Conservation (phyloP, 2,329 filamentous ascomycete species). For the Lasiodiplodia theobromae region DNA sequence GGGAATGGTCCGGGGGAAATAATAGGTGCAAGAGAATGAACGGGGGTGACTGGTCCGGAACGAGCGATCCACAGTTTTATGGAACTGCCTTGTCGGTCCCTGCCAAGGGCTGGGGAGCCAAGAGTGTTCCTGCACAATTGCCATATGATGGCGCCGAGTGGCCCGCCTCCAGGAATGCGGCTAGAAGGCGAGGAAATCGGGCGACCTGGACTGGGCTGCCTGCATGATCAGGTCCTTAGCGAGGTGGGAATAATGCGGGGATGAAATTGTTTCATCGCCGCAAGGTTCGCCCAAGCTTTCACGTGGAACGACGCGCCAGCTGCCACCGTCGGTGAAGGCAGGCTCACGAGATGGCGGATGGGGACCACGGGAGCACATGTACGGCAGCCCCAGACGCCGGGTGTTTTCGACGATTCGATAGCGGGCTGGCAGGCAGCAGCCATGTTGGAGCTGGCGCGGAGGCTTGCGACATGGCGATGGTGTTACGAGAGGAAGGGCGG, state of each 20-base stretch:
- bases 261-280: constrained; percentile 18
- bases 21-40: neutral
- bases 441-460: no score
- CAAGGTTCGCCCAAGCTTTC: neutral
- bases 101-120: neutral
- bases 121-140: neutral
- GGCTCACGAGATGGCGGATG: constrained; percentile 4
- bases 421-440: no score
- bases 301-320: constrained; percentile 20
- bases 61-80: constrained; percentile 17
- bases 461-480: neutral
- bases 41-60: constrained; percentile 2
- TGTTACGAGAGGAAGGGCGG: constrained; percentile 6
- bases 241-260: constrained; percentile 16
- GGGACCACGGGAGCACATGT: neutral
- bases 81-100: neutral
- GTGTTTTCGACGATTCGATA: no score
- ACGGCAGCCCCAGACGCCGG: no score
- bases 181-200: neutral
- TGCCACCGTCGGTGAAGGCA: neutral
- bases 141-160: neutral
- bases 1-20: constrained; percentile 11
- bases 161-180: neutral
- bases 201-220: neutral
- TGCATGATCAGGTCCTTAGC: constrained; percentile 12